Conservation (phyloP, 2,329 filamentous ascomycete species). For the Rutstroemia sp. region DNA sequence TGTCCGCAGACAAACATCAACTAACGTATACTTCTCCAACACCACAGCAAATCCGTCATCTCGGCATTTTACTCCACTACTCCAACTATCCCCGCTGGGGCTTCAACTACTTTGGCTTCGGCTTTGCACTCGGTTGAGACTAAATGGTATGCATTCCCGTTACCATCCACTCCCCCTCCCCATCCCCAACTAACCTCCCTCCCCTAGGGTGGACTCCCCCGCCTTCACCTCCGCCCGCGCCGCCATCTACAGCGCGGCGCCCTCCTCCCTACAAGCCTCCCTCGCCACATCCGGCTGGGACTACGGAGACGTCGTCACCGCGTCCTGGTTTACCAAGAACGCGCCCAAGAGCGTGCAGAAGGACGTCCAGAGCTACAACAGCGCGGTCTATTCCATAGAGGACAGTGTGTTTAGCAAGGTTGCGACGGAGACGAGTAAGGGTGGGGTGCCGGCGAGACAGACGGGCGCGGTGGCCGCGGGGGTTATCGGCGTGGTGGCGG, state of each 20-base stretch:
- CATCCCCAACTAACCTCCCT: constrained; percentile 1
- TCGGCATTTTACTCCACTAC: constrained; percentile 16
- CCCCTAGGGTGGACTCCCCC: constrained; percentile 13
- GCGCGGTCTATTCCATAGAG: not conserved
- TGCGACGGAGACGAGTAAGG: constrained; percentile 13
- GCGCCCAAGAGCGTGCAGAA: constrained; percentile 15
- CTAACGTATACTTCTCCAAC: not conserved
- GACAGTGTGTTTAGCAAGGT: constrained; percentile 15
- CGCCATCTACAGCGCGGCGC: constrained; percentile 19
- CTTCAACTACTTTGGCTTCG: constrained; percentile 19
- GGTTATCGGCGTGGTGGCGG: constrained; percentile 11
- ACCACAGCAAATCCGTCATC: constrained; percentile 16
- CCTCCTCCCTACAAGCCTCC: constrained; percentile 9
- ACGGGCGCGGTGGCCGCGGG: constrained; percentile 6
- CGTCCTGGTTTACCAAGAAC: constrained; percentile 20
- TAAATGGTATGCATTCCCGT: not conserved
- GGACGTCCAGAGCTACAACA: constrained; percentile 13
- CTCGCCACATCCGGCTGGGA: constrained; percentile 11
- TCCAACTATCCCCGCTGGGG: constrained; percentile 13
- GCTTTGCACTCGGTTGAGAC: not conserved
- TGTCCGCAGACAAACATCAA: not conserved
- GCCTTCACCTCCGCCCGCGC: constrained; percentile 14
- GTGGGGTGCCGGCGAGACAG: constrained; percentile 5
- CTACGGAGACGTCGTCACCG: constrained; percentile 10
- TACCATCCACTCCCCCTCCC: not conserved